Evolutionary conservation across 176 grass and related monocot genomes (phyloP).

Genomic region (Rhynchospora pubera): DNA sequence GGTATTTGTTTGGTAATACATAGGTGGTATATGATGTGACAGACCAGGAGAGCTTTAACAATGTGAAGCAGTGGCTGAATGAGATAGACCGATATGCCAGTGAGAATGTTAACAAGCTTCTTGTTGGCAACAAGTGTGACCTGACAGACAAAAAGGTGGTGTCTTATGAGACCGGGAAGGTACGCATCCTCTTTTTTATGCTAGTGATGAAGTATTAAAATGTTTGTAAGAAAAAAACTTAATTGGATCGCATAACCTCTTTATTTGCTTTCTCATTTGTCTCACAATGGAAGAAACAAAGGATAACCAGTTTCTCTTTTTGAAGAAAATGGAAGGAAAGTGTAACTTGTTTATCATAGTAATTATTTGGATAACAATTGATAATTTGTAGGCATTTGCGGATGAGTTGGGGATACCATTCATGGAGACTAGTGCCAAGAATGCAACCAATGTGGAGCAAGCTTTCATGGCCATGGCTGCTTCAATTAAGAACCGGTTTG

Average conservation of each 20-base stretch:
- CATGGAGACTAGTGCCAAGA: conserved; percentile 73
- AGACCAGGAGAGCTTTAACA: conserved; percentile 92
- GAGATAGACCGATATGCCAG: conserved; percentile 92
- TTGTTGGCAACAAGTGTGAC: conserved; percentile 86
- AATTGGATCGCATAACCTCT: background rate
- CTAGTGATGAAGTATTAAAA: background rate
- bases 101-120: conserved; percentile 89
- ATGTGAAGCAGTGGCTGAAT: conserved; percentile 89
- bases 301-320: background rate
- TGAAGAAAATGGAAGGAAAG: background rate
- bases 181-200: conserved; percentile 13
- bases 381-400: conserved; percentile 38
- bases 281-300: background rate
- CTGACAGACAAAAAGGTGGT: conserved; percentile 77
- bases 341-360: background rate
- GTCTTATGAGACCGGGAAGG: conserved; percentile 75
- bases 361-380: background rate
- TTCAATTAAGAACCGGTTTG: conserved; percentile 51
- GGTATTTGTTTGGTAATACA: background rate
- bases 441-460: conserved; percentile 59
- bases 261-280: background rate
- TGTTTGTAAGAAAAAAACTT: background rate
- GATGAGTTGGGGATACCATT: conserved; percentile 77
- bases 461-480: conserved; percentile 72
- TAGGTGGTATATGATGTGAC: conserved; percentile 96